phyloP scores from a whole-genome alignment of 768 basidiomycete species.

The Calocybe gangraenosa region DNA sequence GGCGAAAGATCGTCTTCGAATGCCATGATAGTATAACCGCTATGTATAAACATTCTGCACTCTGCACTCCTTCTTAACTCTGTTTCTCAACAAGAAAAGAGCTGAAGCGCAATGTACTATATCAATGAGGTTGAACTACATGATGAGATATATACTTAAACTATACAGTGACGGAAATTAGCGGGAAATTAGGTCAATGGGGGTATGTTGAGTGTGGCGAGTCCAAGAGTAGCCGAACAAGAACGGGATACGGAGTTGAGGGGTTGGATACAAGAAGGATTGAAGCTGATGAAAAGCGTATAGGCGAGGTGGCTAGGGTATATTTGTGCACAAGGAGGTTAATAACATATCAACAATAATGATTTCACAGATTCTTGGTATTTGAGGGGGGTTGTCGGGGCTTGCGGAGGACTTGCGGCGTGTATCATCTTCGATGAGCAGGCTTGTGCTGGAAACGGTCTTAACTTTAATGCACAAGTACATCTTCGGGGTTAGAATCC shows the following conservation, averaged over 20 bases:
- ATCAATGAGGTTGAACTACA: too few relatives aligned
- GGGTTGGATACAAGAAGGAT: background rate
- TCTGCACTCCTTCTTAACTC: too few relatives aligned
- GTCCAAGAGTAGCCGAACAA: background rate
- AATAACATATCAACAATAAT: background rate
- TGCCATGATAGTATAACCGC: too few relatives aligned
- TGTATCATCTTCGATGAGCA: background rate
- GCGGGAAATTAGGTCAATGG: too few relatives aligned
- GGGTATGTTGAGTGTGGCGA: too few relatives aligned
- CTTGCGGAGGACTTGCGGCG: conserved; percentile 1
- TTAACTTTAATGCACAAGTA: conserved; percentile 43
- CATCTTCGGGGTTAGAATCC: conserved; percentile 41
- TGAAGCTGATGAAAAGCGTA: background rate
- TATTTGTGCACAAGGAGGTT: conserved; percentile 6
- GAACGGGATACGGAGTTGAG: conserved; percentile 2
- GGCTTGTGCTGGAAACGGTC: conserved; percentile 4
- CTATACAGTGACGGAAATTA: too few relatives aligned
- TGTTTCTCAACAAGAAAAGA: too few relatives aligned
- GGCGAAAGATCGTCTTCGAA: too few relatives aligned
- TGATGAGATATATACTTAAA: too few relatives aligned
- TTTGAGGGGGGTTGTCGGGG: background rate
- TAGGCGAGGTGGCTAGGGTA: background rate
- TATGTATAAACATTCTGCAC: too few relatives aligned
- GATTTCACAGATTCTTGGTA: background rate
- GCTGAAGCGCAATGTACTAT: too few relatives aligned